Percentiles rank a stretch among this genome's conserved stretches.
These are phyloP conservation scores for Fusarium brachygibbosum DNA, from an alignment of 2,329 filamentous ascomycete genomes.

Conservation along the genomic window DNA sequence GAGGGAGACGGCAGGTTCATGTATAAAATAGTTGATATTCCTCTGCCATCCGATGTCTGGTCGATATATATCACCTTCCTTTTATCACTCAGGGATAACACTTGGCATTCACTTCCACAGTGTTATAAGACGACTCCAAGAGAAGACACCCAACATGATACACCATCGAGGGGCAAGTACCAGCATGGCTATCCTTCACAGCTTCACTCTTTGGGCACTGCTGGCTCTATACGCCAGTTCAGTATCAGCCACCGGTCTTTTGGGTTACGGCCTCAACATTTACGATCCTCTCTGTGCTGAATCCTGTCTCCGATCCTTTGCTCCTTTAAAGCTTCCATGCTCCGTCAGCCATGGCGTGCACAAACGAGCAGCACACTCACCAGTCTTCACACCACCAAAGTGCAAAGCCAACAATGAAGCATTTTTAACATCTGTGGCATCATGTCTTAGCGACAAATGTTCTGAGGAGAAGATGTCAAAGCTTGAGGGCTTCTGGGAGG, in stretches of 20 bases:
- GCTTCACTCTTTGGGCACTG: not conserved
- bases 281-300: slow-evolving; percentile 20
- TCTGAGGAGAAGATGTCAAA: not conserved
- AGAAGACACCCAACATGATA: not conserved
- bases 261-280: slow-evolving; percentile 2
- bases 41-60: not conserved
- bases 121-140: not conserved
- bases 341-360: not conserved
- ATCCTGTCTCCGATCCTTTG: slow-evolving; percentile 18
- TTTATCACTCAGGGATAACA: not conserved
- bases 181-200: not conserved
- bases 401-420: slow-evolving; percentile 13
- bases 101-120: not conserved
- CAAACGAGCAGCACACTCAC: slow-evolving; percentile 3
- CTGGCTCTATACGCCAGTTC: not conserved
- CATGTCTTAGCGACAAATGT: slow-evolving; percentile 1
- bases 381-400: not conserved
- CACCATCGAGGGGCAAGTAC: not conserved
- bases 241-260: not conserved
- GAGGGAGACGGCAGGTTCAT: not conserved
- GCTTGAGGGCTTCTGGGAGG: slow-evolving; percentile 15
- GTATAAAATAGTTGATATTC: slow-evolving; percentile 16
- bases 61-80: not conserved
- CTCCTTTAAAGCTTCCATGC: not conserved
- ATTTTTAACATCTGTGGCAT: slow-evolving; percentile 16